Conservation (phyloP, 1,139 yeast species). For the Sugiyamaella paludigena region DNA sequence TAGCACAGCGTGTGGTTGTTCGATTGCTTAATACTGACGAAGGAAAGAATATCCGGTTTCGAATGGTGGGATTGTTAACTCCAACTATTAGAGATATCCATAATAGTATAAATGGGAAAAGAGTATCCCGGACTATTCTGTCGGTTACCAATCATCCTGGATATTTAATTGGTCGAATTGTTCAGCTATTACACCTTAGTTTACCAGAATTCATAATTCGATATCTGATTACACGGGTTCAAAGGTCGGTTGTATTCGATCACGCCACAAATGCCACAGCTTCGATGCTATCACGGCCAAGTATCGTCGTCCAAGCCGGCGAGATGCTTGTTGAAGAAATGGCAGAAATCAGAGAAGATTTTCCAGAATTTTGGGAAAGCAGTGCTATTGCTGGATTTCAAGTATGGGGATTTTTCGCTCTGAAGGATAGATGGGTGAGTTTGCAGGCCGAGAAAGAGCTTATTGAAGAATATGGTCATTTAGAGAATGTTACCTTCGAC, state of each 20-base stretch:
- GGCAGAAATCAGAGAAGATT: constrained; percentile 42
- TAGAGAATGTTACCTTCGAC: constrained; percentile 34
- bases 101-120: constrained; percentile 49
- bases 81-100: constrained; percentile 63
- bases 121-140: constrained; percentile 35
- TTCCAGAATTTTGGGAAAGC: constrained; percentile 10
- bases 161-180: constrained; percentile 15
- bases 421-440: constrained; percentile 60
- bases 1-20: constrained; percentile 50
- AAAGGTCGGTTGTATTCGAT: no score
- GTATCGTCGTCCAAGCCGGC: constrained; percentile 52
- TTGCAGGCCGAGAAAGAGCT: constrained; percentile 47
- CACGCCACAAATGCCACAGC: constrained; percentile 47
- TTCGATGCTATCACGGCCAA: constrained; percentile 43
- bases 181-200: constrained; percentile 25
- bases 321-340: constrained; percentile 59
- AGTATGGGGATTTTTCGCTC: constrained; percentile 58
- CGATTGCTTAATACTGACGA: constrained; percentile 18
- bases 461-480: constrained; percentile 39
- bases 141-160: constrained; percentile 19
- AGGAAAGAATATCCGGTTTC: constrained; percentile 24
- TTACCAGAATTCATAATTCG: constrained; percentile 21
- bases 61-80: constrained; percentile 57
- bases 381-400: constrained; percentile 15
- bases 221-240: constrained; percentile 20